Evolutionary conservation across 2,329 filamentous ascomycete species (phyloP), one percentile per base, ranked within the genome.

Genomic region (Fusarium chuoi): DNA sequence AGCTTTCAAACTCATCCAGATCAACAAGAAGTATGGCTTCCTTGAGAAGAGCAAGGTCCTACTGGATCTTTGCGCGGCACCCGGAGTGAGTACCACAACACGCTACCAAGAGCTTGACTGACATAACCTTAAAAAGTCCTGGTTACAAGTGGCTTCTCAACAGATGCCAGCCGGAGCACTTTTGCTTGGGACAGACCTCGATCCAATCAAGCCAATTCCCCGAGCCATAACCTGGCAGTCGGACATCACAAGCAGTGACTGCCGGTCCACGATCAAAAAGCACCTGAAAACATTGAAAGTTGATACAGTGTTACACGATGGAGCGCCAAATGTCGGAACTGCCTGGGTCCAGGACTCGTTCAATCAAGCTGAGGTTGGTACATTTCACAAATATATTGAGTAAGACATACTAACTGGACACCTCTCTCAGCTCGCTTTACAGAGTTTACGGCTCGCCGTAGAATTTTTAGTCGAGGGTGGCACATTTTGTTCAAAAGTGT

Each of bases 401-500:
- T n/a, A n/a, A n/a, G n/a, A n/a, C n/a, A n/a, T n/a, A n/a, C n/a
- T n/a, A n/a, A n/a, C n/a, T n/a, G n/a, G n/a, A n/a, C n/a, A n/a
- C n/a, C n/a, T n/a, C n/a, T n/a, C n/a, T n/a, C n/a, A n/a, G 84
- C 87, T 99, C 59, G 94, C 93, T 18, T 86, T 99, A 62, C 94
- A 98, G 81, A 28, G 28, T 28, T 28, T 28, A 28, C 28, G 28
- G 6, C 28, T 28, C 6, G 28, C 28, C 6, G 7, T 7, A 6
- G 28, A 30, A 12, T 33, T 33, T 5, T 13, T 33, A 33, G 30
- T 33, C 3, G n/a, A n/a, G n/a, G n/a, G n/a, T n/a, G n/a, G n/a
- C n/a, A n/a, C n/a, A n/a, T n/a, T 98, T 98, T 75, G 95, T 98
- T 98, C 96, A 63, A 99, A 99, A 84, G 94, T 99, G 48, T 99